Evolutionary conservation across 495 filamentous ascomycete genomes (phyloP).

Genomic region (Daldinia vernicosa): DNA sequence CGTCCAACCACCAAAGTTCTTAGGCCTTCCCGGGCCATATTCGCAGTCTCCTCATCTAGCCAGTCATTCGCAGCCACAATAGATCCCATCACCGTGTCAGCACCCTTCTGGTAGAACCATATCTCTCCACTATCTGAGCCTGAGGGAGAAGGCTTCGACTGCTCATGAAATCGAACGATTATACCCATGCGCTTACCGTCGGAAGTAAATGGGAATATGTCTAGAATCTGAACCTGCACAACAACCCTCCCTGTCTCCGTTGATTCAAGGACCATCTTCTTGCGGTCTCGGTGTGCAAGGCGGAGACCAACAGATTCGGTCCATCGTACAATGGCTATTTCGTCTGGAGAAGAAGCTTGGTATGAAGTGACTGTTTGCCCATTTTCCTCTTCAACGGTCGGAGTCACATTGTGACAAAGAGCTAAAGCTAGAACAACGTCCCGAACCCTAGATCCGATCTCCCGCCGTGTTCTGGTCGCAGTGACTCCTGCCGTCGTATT

Average conservation of each 20-base stretch:
- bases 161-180: conserved; percentile 80
- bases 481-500: conserved; percentile 65
- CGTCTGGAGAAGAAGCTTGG: conserved; percentile 96
- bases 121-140: conserved; percentile 71
- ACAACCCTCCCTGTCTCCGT: conserved; percentile 78
- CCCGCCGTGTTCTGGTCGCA: conserved; percentile 82
- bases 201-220: conserved; percentile 97
- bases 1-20: conserved; percentile 93
- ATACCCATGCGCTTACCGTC: conserved; percentile 99
- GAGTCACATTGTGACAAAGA: conserved; percentile 97
- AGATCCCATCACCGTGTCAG: conserved; percentile 94
- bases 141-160: conserved; percentile 52
- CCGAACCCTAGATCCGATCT: conserved; percentile 90
- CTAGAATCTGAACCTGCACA: conserved; percentile 87
- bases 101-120: conserved; percentile 99
- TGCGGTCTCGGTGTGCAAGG: conserved; percentile 84
- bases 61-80: conserved; percentile 97
- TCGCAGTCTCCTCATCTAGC: conserved; percentile 97
- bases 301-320: conserved; percentile 92
- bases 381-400: conserved; percentile 83
- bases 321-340: conserved; percentile 97
- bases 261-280: conserved; percentile 80
- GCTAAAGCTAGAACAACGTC: conserved; percentile 92
- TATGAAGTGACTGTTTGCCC: conserved; percentile 83
- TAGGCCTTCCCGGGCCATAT: conserved; percentile 97